phyloP scores from a whole-genome alignment of 2,329 filamentous ascomycete genomes.

The Stromatinia cepivora region DNA sequence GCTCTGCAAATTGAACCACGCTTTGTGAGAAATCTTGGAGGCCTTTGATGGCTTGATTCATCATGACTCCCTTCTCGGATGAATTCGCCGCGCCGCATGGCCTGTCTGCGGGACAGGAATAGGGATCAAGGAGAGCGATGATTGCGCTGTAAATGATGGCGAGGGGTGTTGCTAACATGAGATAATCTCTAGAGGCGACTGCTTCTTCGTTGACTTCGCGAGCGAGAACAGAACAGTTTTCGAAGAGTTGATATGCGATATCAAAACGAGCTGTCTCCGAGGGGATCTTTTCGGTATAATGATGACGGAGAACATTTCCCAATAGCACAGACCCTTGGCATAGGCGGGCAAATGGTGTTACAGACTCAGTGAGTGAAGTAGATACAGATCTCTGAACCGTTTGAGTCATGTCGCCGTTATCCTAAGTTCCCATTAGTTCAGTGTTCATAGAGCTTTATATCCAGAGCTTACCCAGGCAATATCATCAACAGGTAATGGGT shows the following conservation, averaged over 20 bases:
- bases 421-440: constrained; percentile 35
- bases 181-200: constrained; percentile 30
- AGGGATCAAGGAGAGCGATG: constrained; percentile 44
- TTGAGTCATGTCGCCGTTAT: constrained; percentile 42
- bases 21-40: constrained; percentile 39
- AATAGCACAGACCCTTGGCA: constrained; percentile 44
- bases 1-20: constrained; percentile 39
- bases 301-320: constrained; percentile 42
- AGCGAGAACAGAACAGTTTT: constrained; percentile 34
- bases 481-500: constrained; percentile 40
- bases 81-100: constrained; percentile 15
- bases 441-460: not conserved
- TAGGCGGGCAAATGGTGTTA: constrained; percentile 54
- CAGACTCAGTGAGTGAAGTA: constrained; percentile 46
- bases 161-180: constrained; percentile 34
- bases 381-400: constrained; percentile 38
- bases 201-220: constrained; percentile 36
- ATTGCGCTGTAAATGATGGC: constrained; percentile 38
- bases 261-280: constrained; percentile 32
- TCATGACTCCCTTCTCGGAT: constrained; percentile 39
- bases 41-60: constrained; percentile 41
- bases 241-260: constrained; percentile 35
- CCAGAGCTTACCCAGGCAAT: constrained; percentile 43
- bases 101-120: constrained; percentile 39
- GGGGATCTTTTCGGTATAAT: constrained; percentile 30